phyloP scores from a whole-genome alignment of 1,284 basidiomycete species.

The Moesziomyces sp. region DNA sequence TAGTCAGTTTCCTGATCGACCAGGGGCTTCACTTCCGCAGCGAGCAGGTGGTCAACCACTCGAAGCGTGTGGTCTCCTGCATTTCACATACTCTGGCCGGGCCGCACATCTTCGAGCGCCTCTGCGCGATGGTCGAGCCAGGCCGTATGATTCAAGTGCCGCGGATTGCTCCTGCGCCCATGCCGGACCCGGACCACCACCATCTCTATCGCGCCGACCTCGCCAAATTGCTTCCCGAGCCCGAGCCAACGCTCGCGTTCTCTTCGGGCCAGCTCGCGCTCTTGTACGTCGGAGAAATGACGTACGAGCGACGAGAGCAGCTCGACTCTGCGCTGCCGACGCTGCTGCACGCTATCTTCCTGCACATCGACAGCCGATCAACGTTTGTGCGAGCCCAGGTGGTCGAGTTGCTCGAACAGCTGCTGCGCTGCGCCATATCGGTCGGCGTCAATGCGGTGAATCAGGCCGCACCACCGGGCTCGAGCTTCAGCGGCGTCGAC shows the following conservation, averaged over 20 bases:
- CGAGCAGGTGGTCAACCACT: slow-evolving; percentile 80
- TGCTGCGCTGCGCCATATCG: slow-evolving; percentile 52
- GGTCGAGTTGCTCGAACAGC: slow-evolving; percentile 73
- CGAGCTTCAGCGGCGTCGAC: slow-evolving; percentile 18
- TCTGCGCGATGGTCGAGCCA: slow-evolving; percentile 85
- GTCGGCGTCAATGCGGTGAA: slow-evolving; percentile 12
- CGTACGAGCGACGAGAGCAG: slow-evolving; percentile 82
- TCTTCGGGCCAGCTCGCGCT: slow-evolving; percentile 88
- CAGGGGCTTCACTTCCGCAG: slow-evolving; percentile 86
- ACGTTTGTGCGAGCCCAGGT: slow-evolving; percentile 78
- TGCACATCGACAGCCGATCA: slow-evolving; percentile 83
- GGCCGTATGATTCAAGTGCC: slow-evolving; percentile 80
- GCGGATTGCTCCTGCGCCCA: slow-evolving; percentile 72
- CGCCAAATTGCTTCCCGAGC: slow-evolving; percentile 36
- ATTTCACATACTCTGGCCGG: slow-evolving; percentile 83
- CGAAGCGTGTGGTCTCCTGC: slow-evolving; percentile 84
- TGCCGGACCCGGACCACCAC: slow-evolving; percentile 64
- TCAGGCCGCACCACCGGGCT: slow-evolving; percentile 7
- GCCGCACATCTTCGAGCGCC: slow-evolving; percentile 80
- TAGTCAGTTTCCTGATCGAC: slow-evolving; percentile 85
- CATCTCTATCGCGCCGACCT: slow-evolving; percentile 60
- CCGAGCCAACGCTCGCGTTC: slow-evolving; percentile 66
- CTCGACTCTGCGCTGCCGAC: slow-evolving; percentile 77
- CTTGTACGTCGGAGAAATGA: slow-evolving; percentile 83
- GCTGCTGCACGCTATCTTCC: slow-evolving; percentile 83